Percentiles rank a stretch among this genome's conserved stretches.
phyloP scores from a whole-genome alignment of 345 rosid genomes.

The Erucastrum elatum region DNA sequence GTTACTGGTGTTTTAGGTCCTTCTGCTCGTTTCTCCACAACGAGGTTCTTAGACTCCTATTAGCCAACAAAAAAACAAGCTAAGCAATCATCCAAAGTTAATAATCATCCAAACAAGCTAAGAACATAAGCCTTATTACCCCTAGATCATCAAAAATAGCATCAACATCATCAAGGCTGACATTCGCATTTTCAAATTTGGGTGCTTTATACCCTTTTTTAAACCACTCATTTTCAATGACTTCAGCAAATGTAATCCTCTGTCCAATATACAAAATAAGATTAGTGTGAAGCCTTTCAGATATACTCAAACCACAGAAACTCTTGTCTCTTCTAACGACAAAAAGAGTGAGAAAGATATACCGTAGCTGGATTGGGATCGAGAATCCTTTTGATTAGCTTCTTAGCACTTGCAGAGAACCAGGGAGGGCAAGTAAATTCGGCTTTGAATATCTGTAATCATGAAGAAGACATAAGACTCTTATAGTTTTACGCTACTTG shows the following conservation, averaged over 20 bases:
- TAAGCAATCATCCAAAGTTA: conserved; percentile 19
- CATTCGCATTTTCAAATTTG: conserved; percentile 70
- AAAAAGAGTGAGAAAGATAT: conserved; percentile 25
- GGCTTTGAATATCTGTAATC: conserved; percentile 82
- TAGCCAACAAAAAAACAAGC: conserved; percentile 32
- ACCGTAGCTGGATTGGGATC: conserved; percentile 92
- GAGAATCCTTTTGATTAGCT: conserved; percentile 80
- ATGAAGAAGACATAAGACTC: conserved; percentile 15
- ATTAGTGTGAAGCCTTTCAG: neutral
- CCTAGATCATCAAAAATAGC: conserved; percentile 72
- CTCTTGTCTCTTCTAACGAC: neutral
- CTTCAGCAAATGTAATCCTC: conserved; percentile 81
- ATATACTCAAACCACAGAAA: neutral
- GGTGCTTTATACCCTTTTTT: conserved; percentile 95
- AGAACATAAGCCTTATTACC: conserved; percentile 46
- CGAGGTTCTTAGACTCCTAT: conserved; percentile 71
- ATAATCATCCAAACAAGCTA: neutral
- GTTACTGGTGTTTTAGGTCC: conserved; percentile 68
- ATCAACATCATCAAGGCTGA: conserved; percentile 82
- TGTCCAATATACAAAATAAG: conserved; percentile 42
- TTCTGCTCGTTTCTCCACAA: conserved; percentile 85
- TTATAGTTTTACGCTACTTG: neutral
- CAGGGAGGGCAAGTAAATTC: conserved; percentile 90
- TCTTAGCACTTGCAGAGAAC: conserved; percentile 96
- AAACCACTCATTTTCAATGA: conserved; percentile 95